Conservation (phyloP, 2,329 filamentous ascomycete genomes). For the Corinectria fuckeliana region DNA sequence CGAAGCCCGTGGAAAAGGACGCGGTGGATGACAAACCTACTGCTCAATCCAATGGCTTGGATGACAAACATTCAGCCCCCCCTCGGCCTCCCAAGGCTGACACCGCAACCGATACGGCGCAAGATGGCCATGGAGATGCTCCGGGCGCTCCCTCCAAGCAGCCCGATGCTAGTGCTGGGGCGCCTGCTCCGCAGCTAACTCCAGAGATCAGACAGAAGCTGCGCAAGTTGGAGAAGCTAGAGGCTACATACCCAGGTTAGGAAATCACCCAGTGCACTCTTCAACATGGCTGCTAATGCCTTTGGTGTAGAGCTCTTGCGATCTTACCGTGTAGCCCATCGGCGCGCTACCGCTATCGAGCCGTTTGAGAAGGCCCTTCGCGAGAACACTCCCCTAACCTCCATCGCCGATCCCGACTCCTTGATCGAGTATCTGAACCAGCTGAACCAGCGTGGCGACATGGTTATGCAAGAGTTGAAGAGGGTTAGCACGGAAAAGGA, state of each 20-base stretch:
- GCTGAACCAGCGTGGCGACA: slow-evolving; percentile 82
- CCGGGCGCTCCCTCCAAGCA: slow-evolving; percentile 18
- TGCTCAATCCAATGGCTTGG: slow-evolving; percentile 23
- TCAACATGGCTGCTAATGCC: slow-evolving; percentile 8
- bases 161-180: slow-evolving; percentile 19
- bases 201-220: slow-evolving; percentile 78
- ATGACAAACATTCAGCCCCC: slow-evolving; percentile 24
- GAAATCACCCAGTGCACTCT: not conserved
- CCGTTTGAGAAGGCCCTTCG: slow-evolving; percentile 90
- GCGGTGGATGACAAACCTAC: slow-evolving; percentile 28
- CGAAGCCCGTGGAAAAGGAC: slow-evolving; percentile 52
- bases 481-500: slow-evolving; percentile 84
- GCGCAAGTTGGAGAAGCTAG: slow-evolving; percentile 87
- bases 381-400: slow-evolving; percentile 90
- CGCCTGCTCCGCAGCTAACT: slow-evolving; percentile 62
- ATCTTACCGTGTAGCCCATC: slow-evolving; percentile 91
- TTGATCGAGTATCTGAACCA: slow-evolving; percentile 91
- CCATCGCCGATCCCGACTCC: slow-evolving; percentile 83
- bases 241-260: slow-evolving; percentile 83
- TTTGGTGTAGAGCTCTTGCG: slow-evolving; percentile 71
- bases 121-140: slow-evolving; percentile 24
- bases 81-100: slow-evolving; percentile 21
- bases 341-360: slow-evolving; percentile 85
- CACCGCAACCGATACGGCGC: slow-evolving; percentile 28
- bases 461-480: slow-evolving; percentile 94